Evolutionary conservation across 1,139 yeast genomes (phyloP).

Genomic region (Blastobotrys serpentis): DNA sequence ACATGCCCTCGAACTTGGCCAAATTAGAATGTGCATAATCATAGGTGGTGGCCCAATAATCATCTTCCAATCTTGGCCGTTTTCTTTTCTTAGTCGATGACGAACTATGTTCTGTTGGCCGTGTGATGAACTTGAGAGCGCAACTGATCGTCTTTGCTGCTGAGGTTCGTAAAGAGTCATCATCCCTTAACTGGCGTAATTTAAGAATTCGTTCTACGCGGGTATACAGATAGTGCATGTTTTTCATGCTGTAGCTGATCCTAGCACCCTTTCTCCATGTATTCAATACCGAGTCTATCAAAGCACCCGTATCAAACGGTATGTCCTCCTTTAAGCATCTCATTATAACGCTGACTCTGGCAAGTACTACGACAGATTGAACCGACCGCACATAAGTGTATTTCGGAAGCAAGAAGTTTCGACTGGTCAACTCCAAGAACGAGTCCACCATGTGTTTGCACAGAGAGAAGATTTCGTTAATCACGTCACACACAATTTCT

Average conservation of each 20-base stretch:
- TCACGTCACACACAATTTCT: background rate
- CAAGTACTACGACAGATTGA: constrained; percentile 1
- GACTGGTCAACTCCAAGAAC: background rate
- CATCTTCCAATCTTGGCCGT: constrained; percentile 5
- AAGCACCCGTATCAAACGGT: background rate
- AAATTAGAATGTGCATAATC: background rate
- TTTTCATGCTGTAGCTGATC: constrained; percentile 9
- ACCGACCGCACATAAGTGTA: constrained; percentile 6
- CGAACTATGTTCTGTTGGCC: background rate
- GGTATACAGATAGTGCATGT: constrained; percentile 1
- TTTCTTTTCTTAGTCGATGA: background rate
- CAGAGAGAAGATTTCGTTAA: background rate
- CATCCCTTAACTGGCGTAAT: background rate
- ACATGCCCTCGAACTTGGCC: background rate
- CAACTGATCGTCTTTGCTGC: background rate
- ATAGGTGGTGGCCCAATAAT: constrained; percentile 4
- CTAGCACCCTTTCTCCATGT: background rate
- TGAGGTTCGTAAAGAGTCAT: background rate
- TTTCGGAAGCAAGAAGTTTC: constrained; percentile 1
- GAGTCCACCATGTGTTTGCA: constrained; percentile 1
- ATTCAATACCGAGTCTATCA: background rate
- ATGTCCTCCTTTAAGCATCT: constrained; percentile 1
- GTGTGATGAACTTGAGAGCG: background rate
- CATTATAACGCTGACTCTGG: background rate
- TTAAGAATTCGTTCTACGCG: background rate